Percentiles rank a stretch among this genome's conserved stretches.
Evolutionary conservation across 1,139 yeast species (phyloP).

Genomic region (Pichia sp.): DNA sequence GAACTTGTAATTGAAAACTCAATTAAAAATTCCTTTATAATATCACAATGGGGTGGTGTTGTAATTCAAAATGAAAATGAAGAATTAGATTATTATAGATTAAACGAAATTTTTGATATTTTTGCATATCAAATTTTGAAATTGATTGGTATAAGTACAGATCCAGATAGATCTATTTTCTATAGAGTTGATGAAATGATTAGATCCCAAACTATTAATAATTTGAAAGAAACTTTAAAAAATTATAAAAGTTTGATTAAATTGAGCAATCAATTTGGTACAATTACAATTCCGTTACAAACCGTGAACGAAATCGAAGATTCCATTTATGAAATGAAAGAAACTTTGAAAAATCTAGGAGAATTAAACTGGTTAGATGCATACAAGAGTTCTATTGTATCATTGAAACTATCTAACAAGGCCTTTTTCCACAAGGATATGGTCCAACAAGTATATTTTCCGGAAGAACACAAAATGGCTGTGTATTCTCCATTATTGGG

Average conservation of each 20-base stretch:
- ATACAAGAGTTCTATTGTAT: constrained; percentile 46
- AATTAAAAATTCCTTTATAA: constrained; percentile 57
- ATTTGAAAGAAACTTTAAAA: constrained; percentile 43
- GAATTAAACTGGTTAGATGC: constrained; percentile 37
- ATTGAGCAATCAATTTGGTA: constrained; percentile 59
- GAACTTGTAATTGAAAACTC: constrained; percentile 40
- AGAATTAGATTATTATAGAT: constrained; percentile 34
- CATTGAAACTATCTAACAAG: constrained; percentile 52
- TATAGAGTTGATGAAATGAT: constrained; percentile 63
- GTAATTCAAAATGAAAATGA: constrained; percentile 40
- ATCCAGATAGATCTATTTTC: constrained; percentile 44
- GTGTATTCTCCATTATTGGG: constrained; percentile 87
- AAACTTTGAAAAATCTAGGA: constrained; percentile 15
- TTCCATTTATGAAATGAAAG: constrained; percentile 28
- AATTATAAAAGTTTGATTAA: constrained; percentile 67
- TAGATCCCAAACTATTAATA: constrained; percentile 50
- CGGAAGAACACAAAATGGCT: constrained; percentile 90
- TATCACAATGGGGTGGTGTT: constrained; percentile 91
- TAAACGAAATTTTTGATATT: constrained; percentile 55
- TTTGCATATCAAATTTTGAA: constrained; percentile 72
- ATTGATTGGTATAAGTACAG: constrained; percentile 59
- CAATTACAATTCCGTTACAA: constrained; percentile 75
- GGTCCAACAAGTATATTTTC: constrained; percentile 92
- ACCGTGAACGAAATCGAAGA: constrained; percentile 44
- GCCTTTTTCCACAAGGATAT: constrained; percentile 92